Evolutionary conservation across 2,329 filamentous ascomycete genomes (phyloP).

Genomic region (Fusarium denticulatum): DNA sequence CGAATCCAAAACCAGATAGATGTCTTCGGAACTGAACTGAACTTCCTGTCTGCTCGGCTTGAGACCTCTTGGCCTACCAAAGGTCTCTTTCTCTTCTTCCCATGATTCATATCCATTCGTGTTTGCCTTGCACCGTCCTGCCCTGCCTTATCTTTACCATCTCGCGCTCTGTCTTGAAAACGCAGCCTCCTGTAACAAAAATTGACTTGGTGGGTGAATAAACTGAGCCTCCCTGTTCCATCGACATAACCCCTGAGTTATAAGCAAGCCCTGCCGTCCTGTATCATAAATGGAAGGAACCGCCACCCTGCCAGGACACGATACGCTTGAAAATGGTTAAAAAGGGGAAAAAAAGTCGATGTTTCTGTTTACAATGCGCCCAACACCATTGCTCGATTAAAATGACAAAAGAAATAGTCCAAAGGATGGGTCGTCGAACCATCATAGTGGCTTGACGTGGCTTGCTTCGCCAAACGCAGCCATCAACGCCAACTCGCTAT

Average conservation of each 20-base stretch:
- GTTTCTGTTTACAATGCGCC: conserved; percentile 44
- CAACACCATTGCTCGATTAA: conserved; percentile 49
- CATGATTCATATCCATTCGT: too few species aligned
- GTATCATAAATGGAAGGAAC: conserved; percentile 17
- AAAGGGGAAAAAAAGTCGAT: not conserved
- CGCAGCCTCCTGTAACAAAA: conserved; percentile 27
- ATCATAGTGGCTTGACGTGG: conserved; percentile 31
- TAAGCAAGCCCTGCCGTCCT: not conserved
- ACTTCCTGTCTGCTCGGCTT: too few species aligned
- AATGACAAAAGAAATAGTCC: conserved; percentile 41
- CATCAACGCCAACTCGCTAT: conserved; percentile 23
- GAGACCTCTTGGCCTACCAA: too few species aligned
- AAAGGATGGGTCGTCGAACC: conserved; percentile 41
- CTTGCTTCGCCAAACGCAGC: conserved; percentile 21
- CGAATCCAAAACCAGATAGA: too few species aligned
- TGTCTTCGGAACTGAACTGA: too few species aligned
- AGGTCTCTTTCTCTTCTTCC: too few species aligned
- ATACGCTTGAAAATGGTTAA: conserved; percentile 23
- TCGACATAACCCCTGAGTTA: not conserved
- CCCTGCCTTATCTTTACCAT: conserved; percentile 5
- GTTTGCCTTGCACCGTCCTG: not conserved
- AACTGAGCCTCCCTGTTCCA: conserved; percentile 22
- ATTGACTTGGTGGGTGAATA: conserved; percentile 9
- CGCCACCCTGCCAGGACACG: conserved; percentile 14
- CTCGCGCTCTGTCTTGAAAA: conserved; percentile 20